A percentile compares a stretch with the other conserved stretches of the same genome.
These are phyloP conservation scores for Saccharomycopsis crataegensis DNA, from an alignment of 1,139 yeast species.

Conservation along the genomic window DNA sequence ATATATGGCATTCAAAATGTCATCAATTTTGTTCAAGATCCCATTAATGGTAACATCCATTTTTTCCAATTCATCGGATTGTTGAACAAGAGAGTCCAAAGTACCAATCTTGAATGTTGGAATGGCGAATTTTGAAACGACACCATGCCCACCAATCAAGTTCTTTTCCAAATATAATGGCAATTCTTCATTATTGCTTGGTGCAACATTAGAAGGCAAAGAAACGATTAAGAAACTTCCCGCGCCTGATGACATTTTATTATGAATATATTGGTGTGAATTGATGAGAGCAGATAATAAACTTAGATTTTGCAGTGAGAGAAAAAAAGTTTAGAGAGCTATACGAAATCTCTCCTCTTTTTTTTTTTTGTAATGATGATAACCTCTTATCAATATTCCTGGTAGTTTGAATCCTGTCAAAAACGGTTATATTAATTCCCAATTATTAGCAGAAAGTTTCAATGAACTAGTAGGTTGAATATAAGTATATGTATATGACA, in stretches of 20 bases:
- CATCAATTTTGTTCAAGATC: constrained; percentile 68
- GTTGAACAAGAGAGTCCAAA: constrained; percentile 81
- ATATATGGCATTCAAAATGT: constrained; percentile 49
- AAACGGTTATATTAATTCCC: no score
- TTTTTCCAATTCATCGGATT: constrained; percentile 82
- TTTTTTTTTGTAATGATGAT: no score
- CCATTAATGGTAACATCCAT: constrained; percentile 67
- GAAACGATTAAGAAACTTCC: constrained; percentile 16
- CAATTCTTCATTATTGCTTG: constrained; percentile 13
- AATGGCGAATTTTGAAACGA: constrained; percentile 39
- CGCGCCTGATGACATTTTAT: neutral
- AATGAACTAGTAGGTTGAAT: no score
- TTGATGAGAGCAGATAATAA: neutral
- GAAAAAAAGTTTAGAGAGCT: constrained; percentile 6
- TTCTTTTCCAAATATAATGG: constrained; percentile 24
- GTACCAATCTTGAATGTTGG: constrained; percentile 97
- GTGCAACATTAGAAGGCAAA: constrained; percentile 17
- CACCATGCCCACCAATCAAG: constrained; percentile 30
- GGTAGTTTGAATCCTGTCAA: no score
- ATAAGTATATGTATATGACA: no score
- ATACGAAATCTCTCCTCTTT: neutral
- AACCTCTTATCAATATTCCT: no score
- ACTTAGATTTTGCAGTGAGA: neutral
- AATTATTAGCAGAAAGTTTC: no score
- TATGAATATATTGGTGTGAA: neutral